These are phyloP conservation scores for Kitagawia praeruptora DNA, from an alignment of 129 eudicot genomes.

Conservation along the genomic window DNA sequence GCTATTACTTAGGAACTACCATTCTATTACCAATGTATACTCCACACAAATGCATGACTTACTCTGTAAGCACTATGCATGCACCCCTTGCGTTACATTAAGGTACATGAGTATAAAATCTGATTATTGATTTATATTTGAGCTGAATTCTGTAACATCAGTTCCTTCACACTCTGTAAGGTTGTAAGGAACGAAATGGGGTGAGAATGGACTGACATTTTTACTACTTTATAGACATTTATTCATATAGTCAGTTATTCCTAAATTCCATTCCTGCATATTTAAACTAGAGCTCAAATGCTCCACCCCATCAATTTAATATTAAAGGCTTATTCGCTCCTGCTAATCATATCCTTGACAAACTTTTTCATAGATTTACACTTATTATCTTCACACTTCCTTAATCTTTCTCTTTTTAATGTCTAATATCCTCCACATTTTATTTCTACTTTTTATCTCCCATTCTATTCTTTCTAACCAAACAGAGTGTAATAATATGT, in stretches of 20 bases:
- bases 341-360: not conserved
- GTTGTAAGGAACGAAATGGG: not conserved
- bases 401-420: not conserved
- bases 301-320: not conserved
- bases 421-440: not conserved
- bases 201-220: not conserved
- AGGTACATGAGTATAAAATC: not conserved
- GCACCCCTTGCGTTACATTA: not conserved
- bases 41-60: not conserved
- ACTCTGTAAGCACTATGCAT: not conserved
- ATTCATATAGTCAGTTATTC: not conserved
- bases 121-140: not conserved
- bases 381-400: not conserved
- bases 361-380: too few relatives aligned
- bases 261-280: not conserved
- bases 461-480: not conserved
- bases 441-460: not conserved
- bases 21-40: not conserved
- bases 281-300: not conserved
- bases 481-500: not conserved
- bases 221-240: not conserved
- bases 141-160: not conserved
- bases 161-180: not conserved
- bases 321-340: not conserved
- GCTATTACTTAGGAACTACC: not conserved